Conservation (phyloP, 257 asterid species). For the Plectranthus barbatus region DNA sequence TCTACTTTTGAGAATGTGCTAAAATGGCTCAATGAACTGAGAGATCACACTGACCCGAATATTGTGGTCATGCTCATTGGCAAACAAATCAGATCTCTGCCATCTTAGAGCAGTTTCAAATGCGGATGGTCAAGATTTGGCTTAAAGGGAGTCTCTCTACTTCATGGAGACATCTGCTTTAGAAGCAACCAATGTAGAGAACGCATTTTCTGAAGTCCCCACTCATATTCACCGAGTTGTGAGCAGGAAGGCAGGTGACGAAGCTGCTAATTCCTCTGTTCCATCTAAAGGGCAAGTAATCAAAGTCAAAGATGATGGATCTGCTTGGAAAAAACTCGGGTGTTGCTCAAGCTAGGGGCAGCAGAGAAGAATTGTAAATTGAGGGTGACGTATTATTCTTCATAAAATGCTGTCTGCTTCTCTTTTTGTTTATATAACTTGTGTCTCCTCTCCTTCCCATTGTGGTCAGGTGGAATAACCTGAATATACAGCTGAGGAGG, state of each 20-base stretch:
- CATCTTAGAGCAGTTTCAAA: conserved; percentile 38
- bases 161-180: conserved; percentile 53
- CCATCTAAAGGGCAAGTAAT: conserved; percentile 37
- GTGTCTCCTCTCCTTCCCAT: background rate
- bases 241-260: conserved; percentile 37
- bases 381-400: no score
- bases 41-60: conserved; percentile 41
- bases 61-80: conserved; percentile 46
- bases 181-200: conserved; percentile 42
- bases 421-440: background rate
- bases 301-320: conserved; percentile 27
- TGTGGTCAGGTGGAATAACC: background rate
- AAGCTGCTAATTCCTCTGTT: conserved; percentile 33
- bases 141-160: conserved; percentile 37
- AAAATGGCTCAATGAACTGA: conserved; percentile 44
- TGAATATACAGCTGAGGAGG: conserved; percentile 6
- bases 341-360: conserved; percentile 34
- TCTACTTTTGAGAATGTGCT: conserved; percentile 36
- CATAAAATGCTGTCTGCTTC: no score
- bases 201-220: conserved; percentile 40
- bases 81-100: conserved; percentile 43
- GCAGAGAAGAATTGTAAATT: background rate
- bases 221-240: conserved; percentile 31
- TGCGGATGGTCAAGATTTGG: conserved; percentile 36
- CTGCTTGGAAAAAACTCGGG: conserved; percentile 37